These are phyloP conservation scores for Fusarium mundagurra DNA, from an alignment of 2,329 filamentous ascomycete genomes.

Conservation along the genomic window DNA sequence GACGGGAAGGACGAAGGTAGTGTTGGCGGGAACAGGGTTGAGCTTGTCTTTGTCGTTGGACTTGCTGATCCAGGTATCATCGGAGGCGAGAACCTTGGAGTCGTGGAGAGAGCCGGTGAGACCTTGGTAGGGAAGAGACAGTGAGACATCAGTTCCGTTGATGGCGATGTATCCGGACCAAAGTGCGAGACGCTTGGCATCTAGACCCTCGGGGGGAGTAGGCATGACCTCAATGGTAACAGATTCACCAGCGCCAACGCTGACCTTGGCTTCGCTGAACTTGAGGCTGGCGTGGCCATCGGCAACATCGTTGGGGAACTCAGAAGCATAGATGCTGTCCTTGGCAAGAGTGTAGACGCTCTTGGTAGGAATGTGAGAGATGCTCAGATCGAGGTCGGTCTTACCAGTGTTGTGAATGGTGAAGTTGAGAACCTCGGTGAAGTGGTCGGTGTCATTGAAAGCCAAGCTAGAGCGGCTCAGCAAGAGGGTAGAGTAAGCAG, in stretches of 20 bases:
- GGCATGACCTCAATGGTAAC: conserved; percentile 58
- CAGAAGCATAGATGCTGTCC: conserved; percentile 47
- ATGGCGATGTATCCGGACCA: conserved; percentile 56
- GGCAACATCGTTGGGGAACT: conserved; percentile 57
- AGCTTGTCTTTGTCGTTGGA: conserved; percentile 46
- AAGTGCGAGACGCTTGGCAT: conserved; percentile 50
- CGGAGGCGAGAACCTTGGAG: conserved; percentile 33
- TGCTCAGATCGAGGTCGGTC: conserved; percentile 59
- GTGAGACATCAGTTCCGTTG: conserved; percentile 49
- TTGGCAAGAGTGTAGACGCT: conserved; percentile 61
- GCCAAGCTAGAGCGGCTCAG: conserved; percentile 66
- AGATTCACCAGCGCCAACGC: conserved; percentile 53
- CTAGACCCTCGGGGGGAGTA: conserved; percentile 50
- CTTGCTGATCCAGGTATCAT: conserved; percentile 44
- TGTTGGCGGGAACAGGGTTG: conserved; percentile 46
- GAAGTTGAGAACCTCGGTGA: conserved; percentile 59
- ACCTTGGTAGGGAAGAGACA: conserved; percentile 55
- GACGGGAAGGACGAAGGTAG: conserved; percentile 54
- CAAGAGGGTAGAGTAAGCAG: conserved; percentile 62
- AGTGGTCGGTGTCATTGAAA: conserved; percentile 72
- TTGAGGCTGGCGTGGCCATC: conserved; percentile 51
- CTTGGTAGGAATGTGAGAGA: conserved; percentile 60
- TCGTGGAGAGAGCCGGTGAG: conserved; percentile 50
- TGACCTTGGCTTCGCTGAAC: conserved; percentile 56
- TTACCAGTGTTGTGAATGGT: conserved; percentile 64